Evolutionary conservation across 768 basidiomycete species (phyloP).

Genomic region (Boletellus ananas): DNA sequence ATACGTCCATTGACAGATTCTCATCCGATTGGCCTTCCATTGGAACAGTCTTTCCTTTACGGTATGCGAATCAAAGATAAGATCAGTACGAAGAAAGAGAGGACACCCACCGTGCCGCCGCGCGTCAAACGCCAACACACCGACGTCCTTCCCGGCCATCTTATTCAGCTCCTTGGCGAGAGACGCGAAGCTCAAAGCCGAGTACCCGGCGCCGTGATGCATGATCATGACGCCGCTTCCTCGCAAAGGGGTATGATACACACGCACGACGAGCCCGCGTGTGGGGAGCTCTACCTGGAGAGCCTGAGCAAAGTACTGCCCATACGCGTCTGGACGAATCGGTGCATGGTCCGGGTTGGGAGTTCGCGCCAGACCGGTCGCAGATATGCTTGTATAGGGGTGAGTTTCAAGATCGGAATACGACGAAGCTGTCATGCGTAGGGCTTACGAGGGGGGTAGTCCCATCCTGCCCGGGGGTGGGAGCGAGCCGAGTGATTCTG

Average conservation of each 20-base stretch:
- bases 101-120: constrained; percentile 74
- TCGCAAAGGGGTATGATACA: constrained; percentile 76
- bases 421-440: constrained; percentile 1
- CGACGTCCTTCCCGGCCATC: constrained; percentile 64
- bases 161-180: constrained; percentile 76
- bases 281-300: constrained; percentile 66
- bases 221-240: constrained; percentile 73
- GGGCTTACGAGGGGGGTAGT: constrained; percentile 59
- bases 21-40: constrained; percentile 22
- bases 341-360: constrained; percentile 69
- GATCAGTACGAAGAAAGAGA: not conserved
- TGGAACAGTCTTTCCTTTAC: constrained; percentile 25
- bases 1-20: constrained; percentile 61
- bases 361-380: constrained; percentile 24
- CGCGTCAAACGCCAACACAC: constrained; percentile 79
- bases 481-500: constrained; percentile 57
- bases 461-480: constrained; percentile 49
- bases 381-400: constrained; percentile 26
- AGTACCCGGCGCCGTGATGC: constrained; percentile 95
- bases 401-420: constrained; percentile 16
- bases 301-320: constrained; percentile 74
- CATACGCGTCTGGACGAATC: constrained; percentile 55
- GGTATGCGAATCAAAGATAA: not conserved
- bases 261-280: constrained; percentile 64
- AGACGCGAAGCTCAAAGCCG: constrained; percentile 85